Percentiles rank a stretch among this genome's conserved stretches.
phyloP scores from a whole-genome alignment of 2,329 filamentous ascomycete genomes.

The Trichothecium sympodiale region DNA sequence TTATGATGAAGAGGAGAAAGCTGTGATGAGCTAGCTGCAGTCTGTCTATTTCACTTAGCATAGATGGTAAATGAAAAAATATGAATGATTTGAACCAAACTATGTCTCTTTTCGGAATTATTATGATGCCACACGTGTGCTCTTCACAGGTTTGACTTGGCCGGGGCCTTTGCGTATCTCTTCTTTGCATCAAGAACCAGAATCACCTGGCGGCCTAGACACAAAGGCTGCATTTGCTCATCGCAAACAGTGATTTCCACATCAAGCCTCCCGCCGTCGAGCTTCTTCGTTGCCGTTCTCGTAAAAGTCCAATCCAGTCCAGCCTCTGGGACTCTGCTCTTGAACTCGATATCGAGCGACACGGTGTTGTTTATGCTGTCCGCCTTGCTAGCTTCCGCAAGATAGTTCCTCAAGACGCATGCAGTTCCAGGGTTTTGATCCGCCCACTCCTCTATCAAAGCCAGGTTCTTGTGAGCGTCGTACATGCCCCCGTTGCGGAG shows the following conservation, averaged over 20 bases:
- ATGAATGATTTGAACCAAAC: too few species aligned
- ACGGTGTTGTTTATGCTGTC: background rate
- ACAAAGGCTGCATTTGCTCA: conserved; percentile 3
- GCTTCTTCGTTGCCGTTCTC: conserved; percentile 9
- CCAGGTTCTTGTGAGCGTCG: conserved; percentile 12
- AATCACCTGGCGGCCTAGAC: conserved; percentile 2
- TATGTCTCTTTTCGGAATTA: too few species aligned
- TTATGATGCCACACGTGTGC: too few species aligned
- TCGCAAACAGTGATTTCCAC: conserved; percentile 9
- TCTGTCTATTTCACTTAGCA: too few species aligned
- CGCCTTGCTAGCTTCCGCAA: conserved; percentile 9
- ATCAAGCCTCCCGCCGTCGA: conserved; percentile 13
- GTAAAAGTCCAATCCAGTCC: conserved; percentile 13
- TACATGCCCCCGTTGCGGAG: conserved; percentile 13
- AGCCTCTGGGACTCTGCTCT: conserved; percentile 10
- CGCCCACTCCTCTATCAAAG: conserved; percentile 10
- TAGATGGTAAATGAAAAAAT: too few species aligned
- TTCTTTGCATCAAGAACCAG: conserved; percentile 1
- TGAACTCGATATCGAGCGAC: conserved; percentile 16
- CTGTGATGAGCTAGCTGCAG: too few species aligned
- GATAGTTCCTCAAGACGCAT: conserved; percentile 3
- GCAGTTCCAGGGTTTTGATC: conserved; percentile 10
- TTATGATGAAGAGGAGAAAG: too few species aligned
- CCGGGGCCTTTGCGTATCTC: too few species aligned
- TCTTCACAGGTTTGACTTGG: too few species aligned